phyloP scores from a whole-genome alignment of 73 alveolate genomes.

The Tetrahymena thermophila region DNA sequence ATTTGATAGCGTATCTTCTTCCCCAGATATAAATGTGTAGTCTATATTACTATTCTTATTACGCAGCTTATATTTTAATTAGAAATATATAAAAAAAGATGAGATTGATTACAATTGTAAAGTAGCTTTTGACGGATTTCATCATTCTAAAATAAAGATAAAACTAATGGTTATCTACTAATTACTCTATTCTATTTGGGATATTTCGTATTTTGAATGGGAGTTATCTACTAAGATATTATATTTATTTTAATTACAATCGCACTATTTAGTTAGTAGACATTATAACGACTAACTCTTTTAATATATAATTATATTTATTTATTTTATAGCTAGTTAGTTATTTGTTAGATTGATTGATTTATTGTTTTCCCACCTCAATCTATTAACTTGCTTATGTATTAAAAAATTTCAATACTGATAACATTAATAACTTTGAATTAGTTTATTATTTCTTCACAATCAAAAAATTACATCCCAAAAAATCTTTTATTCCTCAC shows the following conservation, averaged over 20 bases:
- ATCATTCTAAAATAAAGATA: neutral
- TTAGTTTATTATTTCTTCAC: neutral
- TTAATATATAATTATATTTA: neutral
- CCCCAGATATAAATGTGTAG: constrained; percentile 1
- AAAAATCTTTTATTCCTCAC: neutral
- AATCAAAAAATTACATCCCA: neutral
- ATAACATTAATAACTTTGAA: neutral
- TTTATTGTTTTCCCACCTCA: neutral
- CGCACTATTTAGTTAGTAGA: neutral
- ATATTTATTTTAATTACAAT: neutral
- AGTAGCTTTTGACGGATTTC: neutral
- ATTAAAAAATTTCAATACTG: neutral
- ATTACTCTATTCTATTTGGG: neutral
- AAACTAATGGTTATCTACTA: neutral
- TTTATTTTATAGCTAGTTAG: neutral
- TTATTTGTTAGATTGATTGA: neutral
- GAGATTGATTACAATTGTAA: neutral
- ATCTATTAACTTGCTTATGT: neutral
- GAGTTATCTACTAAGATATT: neutral
- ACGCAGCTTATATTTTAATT: neutral
- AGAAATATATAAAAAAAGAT: neutral
- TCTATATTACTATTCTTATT: neutral
- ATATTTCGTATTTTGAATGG: neutral
- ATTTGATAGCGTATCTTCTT: neutral
- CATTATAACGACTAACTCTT: neutral